Percentiles rank a stretch among this genome's conserved stretches.
Evolutionary conservation across 2,329 filamentous ascomycete species (phyloP).

Genomic region (Massarina eburnea): DNA sequence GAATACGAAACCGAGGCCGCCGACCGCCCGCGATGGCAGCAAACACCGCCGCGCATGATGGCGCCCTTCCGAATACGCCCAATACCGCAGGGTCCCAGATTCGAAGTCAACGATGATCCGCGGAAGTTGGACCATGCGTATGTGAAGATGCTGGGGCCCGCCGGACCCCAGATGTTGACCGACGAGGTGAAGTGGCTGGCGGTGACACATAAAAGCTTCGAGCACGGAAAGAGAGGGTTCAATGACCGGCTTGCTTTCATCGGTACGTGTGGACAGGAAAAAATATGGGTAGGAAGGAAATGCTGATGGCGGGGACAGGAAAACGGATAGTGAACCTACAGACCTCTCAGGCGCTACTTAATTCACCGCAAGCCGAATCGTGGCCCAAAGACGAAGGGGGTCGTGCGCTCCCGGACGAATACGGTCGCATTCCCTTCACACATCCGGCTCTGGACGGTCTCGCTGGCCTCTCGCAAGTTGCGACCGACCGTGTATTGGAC

Average conservation of each 20-base stretch:
- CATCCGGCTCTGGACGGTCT: slow-evolving; percentile 73
- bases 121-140: slow-evolving; percentile 76
- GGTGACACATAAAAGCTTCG: slow-evolving; percentile 97
- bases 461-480: slow-evolving; percentile 66
- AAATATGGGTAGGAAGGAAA: neutral
- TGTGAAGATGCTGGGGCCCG: slow-evolving; percentile 70
- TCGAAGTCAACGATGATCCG: slow-evolving; percentile 75
- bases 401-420: slow-evolving; percentile 28
- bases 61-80: slow-evolving; percentile 58
- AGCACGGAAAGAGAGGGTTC: slow-evolving; percentile 89
- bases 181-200: slow-evolving; percentile 97
- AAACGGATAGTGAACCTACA: slow-evolving; percentile 67
- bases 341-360: slow-evolving; percentile 63
- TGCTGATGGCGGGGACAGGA: slow-evolving; percentile 47
- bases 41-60: slow-evolving; percentile 51
- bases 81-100: slow-evolving; percentile 59
- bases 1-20: slow-evolving; percentile 36
- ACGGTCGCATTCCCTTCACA: slow-evolving; percentile 64
- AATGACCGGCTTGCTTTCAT: slow-evolving; percentile 91
- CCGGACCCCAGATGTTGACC: slow-evolving; percentile 71
- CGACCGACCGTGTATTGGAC: slow-evolving; percentile 63
- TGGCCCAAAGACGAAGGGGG: slow-evolving; percentile 22
- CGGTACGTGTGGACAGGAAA: slow-evolving; percentile 57
- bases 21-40: slow-evolving; percentile 51
- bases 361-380: slow-evolving; percentile 44